Base-by-base conservation (phyloP, 2,329 filamentous ascomycete species). In the Exophiala dermatitidis region DNA sequence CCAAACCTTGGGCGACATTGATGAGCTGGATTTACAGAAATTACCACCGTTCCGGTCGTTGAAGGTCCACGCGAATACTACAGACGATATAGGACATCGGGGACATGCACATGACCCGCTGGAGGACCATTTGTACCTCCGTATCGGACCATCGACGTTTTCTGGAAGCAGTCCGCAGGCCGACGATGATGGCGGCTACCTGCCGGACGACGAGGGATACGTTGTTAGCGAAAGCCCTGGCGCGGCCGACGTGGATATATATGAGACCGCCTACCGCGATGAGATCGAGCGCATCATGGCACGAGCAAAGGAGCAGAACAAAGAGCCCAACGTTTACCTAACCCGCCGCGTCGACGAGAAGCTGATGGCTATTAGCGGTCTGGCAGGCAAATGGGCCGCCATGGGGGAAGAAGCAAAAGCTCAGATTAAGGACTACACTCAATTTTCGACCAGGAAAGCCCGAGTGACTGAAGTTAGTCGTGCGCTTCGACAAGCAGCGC, bases 211-310 rank as follows among this genome's bases (percentile, higher is more conserved):
- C 26, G 60, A 62, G 4, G 62, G 63, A 26, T 70, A 66, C 26
- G 67, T 85, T 3, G 83, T 95, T 38, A 88, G 87, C 31, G 90
- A 95, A 69, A 94, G 88, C 1, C 91, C 91, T 2, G 85, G 85
- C 0, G 85, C 84, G 1, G 86, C 88, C 4, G 89, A 94, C 56
- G 88, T 88, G 62, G 84, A 93, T 65, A 85, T 97, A 53, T 96
- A 95, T 68, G 88, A 95, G 67, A 82, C 80, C 0, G 91, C 91
- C 0, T 96, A 95, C 67, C 82, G 88, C 64, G 81, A 86, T 56
- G 88, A 96, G 70, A 80, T 93, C 30, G 79, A 85, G 54, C 79
- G 84, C 10, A 91, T 96, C 63, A 71, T 79, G 31, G 69, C 73
- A 58, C 61, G 64, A 47, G 68, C 63, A n/a, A 60, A 67, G 12